A percentile compares a stretch with the other conserved stretches of the same genome.
These are phyloP conservation scores for Cubamyces lactineus DNA, from an alignment of 768 basidiomycete genomes.

Conservation along the genomic window DNA sequence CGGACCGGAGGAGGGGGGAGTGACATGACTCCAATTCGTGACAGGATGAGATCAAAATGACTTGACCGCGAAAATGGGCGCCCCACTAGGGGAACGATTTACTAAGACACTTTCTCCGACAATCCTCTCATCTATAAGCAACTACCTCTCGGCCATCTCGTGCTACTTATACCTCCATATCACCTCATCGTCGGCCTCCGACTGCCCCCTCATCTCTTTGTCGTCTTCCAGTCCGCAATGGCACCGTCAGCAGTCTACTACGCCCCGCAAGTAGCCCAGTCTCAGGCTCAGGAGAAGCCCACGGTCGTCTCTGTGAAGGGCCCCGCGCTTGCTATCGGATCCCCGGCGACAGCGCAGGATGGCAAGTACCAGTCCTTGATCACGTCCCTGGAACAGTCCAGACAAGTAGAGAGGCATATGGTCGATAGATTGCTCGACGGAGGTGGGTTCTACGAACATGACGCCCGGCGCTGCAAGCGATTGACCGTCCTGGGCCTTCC, in stretches of 20 bases:
- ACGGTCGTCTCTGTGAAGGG: conserved; percentile 42
- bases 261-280: conserved; percentile 19
- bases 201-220: background rate
- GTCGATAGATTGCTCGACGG: conserved; percentile 80
- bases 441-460: conserved; percentile 50
- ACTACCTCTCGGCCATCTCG: conserved; percentile 4
- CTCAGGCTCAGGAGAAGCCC: conserved; percentile 31
- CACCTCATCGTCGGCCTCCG: background rate
- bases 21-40: conserved; percentile 21
- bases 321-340: conserved; percentile 73
- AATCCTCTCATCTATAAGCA: conserved; percentile 13
- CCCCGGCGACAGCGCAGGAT: conserved; percentile 74
- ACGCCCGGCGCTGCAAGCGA: background rate
- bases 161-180: conserved; percentile 9
- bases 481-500: background rate
- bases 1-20: conserved; percentile 12
- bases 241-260: conserved; percentile 60
- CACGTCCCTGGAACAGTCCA: conserved; percentile 55
- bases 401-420: conserved; percentile 75
- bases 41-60: conserved; percentile 26
- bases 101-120: conserved; percentile 17
- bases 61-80: conserved; percentile 20
- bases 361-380: conserved; percentile 78
- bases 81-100: conserved; percentile 4
- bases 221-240: conserved; percentile 43